These are phyloP conservation scores for Cercospora sp. DNA, from an alignment of 2,329 filamentous ascomycete species.

Conservation along the genomic window DNA sequence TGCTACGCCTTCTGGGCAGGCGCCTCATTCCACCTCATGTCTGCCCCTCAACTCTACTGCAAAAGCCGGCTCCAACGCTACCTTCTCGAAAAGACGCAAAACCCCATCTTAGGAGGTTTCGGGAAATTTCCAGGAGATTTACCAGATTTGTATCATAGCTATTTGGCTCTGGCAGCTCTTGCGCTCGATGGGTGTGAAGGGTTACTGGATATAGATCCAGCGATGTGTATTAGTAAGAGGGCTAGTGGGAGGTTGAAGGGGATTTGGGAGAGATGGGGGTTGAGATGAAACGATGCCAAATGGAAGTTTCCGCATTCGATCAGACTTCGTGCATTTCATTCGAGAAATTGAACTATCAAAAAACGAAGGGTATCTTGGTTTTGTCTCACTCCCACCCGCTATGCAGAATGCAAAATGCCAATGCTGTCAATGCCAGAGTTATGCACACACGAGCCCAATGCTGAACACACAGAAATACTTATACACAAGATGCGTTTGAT, in stretches of 20 bases:
- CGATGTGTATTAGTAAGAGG: constrained; percentile 71
- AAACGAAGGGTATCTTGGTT: constrained; percentile 19
- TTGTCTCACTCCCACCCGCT: constrained; percentile 21
- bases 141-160: constrained; percentile 80
- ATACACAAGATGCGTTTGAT: background rate
- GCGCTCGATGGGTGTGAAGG: constrained; percentile 65
- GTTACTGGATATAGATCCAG: constrained; percentile 71
- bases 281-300: background rate
- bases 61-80: constrained; percentile 58
- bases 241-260: constrained; percentile 38
- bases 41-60: constrained; percentile 26
- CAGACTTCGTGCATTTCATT: background rate
- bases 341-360: constrained; percentile 1
- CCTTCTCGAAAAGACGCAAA: constrained; percentile 81
- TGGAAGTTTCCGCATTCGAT: too few species aligned
- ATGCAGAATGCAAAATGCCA: constrained; percentile 13
- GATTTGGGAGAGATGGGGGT: constrained; percentile 32
- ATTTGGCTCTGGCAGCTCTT: constrained; percentile 79
- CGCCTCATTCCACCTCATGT: constrained; percentile 53
- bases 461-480: background rate
- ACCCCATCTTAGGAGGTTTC: constrained; percentile 62
- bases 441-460: background rate
- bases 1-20: constrained; percentile 95
- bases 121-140: constrained; percentile 50
- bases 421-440: background rate